Percentiles rank a stretch among this genome's conserved stretches.
Conservation (phyloP, 306 rosid species). For the Macrotyloma uniflorum region DNA sequence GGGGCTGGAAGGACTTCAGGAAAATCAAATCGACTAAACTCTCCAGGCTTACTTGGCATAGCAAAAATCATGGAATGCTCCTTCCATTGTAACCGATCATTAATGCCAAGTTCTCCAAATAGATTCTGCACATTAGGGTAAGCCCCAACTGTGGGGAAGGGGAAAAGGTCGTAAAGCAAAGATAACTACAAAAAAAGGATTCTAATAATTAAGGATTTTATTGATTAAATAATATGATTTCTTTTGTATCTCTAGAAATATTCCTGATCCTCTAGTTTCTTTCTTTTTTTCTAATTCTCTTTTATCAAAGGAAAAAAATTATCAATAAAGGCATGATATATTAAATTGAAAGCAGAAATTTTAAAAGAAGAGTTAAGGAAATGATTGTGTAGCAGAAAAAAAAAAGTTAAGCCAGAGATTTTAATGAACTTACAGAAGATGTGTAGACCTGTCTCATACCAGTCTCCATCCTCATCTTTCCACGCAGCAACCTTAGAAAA, state of each 20-base stretch:
- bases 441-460: conserved; percentile 98
- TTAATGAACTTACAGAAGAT: conserved; percentile 81
- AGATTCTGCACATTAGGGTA: conserved; percentile 93
- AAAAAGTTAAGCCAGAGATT: not conserved
- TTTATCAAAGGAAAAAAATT: not conserved
- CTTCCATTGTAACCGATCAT: conserved; percentile 98
- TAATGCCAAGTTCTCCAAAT: conserved; percentile 93
- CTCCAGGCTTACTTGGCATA: conserved; percentile 94
- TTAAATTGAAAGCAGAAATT: not conserved
- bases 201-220: conserved; percentile 21
- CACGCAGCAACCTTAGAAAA: conserved; percentile 88
- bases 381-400: conserved; percentile 10
- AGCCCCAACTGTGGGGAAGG: conserved; percentile 78
- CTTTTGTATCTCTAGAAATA: conserved; percentile 1
- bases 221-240: conserved; percentile 22
- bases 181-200: conserved; percentile 25
- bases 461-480: conserved; percentile 97
- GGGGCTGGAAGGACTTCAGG: conserved; percentile 86
- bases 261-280: not conserved
- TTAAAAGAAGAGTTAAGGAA: not conserved
- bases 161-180: conserved; percentile 33
- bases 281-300: not conserved
- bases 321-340: not conserved
- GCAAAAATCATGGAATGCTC: conserved; percentile 99
- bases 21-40: conserved; percentile 96